Evolutionary conservation across 148 eudicot genomes (phyloP).

Genomic region (Silene uniflora): DNA sequence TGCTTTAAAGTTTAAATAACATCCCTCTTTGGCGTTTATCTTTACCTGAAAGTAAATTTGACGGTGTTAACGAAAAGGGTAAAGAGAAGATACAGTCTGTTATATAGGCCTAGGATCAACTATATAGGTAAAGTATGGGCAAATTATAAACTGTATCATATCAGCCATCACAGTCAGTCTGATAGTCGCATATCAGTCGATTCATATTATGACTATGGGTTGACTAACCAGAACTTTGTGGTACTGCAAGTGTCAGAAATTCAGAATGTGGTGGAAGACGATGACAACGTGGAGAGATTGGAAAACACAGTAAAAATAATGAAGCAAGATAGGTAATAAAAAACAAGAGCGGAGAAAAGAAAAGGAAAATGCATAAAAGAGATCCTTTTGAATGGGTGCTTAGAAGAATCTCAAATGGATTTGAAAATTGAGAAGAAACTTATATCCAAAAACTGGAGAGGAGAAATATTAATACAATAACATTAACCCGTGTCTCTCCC

Average conservation of each 20-base stretch:
- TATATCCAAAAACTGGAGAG: neutral
- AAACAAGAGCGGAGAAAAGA: neutral
- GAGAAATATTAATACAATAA: neutral
- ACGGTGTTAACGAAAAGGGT: neutral
- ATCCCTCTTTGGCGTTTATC: neutral
- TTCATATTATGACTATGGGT: neutral
- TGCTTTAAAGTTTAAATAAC: neutral
- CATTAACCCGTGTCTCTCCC: neutral
- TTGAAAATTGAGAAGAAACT: neutral
- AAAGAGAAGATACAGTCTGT: too few species aligned
- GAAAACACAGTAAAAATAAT: neutral
- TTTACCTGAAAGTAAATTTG: neutral
- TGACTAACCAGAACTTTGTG: neutral
- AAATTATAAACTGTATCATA: too few species aligned
- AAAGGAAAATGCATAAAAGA: neutral
- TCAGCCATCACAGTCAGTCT: neutral
- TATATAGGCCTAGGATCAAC: neutral
- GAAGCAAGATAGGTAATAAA: neutral
- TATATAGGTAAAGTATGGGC: neutral
- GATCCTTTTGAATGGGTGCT: neutral
- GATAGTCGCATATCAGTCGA: neutral
- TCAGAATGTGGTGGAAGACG: neutral
- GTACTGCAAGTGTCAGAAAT: neutral
- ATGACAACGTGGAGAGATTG: neutral
- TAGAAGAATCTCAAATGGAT: neutral